Evolutionary conservation across 73 alveolate species (phyloP).

Genomic region (Tetrahymena thermophila): DNA sequence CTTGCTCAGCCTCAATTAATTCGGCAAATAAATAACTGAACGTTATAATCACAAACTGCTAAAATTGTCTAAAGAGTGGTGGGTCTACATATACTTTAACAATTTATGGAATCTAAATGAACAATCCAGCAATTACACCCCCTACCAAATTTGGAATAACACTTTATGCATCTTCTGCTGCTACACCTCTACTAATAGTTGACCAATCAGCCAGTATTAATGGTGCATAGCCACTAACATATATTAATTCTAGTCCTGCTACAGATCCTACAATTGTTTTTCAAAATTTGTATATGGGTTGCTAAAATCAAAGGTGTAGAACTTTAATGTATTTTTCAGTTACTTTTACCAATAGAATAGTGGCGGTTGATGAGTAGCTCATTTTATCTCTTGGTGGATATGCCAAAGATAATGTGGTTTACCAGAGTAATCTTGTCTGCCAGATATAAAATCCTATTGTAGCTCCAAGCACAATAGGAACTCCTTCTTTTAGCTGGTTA

Average conservation of each 20-base stretch:
- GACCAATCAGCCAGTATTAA: not conserved
- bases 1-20: not conserved
- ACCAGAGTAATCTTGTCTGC: not conserved
- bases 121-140: not conserved
- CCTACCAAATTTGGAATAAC: not conserved
- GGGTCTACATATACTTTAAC: not conserved
- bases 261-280: not conserved
- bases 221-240: not conserved
- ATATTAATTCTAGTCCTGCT: not conserved
- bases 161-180: not conserved
- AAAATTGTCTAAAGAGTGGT: not conserved
- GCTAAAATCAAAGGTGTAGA: not conserved
- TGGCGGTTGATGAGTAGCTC: not conserved
- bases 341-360: not conserved
- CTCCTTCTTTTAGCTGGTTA: not conserved
- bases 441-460: not conserved
- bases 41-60: not conserved
- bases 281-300: not conserved
- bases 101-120: not conserved
- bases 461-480: not conserved
- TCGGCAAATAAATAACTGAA: not conserved
- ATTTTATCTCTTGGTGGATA: not conserved
- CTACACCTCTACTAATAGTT: not conserved
- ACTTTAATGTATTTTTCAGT: not conserved
- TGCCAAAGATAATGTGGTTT: not conserved